Evolutionary conservation across 1,284 basidiomycete genomes (phyloP).

Genomic region (Leccinum griseonigrum): DNA sequence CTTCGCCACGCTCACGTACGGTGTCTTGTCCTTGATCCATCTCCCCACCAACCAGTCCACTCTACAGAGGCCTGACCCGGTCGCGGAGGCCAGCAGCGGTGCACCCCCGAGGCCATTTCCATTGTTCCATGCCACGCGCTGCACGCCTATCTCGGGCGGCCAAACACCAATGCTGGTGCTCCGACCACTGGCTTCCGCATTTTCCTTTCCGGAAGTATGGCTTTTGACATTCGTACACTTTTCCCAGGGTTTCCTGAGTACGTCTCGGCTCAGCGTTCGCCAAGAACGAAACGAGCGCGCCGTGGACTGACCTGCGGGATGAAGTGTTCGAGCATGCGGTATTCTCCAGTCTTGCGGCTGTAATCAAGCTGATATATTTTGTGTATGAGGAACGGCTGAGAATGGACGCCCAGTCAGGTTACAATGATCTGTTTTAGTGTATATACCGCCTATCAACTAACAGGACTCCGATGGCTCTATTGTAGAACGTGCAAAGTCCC

Average conservation of each 20-base stretch:
- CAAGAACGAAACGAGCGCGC: neutral
- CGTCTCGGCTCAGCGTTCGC: neutral
- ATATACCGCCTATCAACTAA: no score
- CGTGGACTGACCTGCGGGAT: constrained; percentile 58
- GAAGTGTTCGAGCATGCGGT: constrained; percentile 82
- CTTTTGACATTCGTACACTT: constrained; percentile 41
- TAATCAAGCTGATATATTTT: constrained; percentile 87
- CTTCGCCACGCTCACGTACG: constrained; percentile 53
- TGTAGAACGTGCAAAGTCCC: no score
- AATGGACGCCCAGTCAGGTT: constrained; percentile 3
- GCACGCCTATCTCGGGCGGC: constrained; percentile 72
- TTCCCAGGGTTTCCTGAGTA: constrained; percentile 56
- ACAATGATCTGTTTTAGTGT: no score
- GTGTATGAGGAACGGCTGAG: constrained; percentile 72
- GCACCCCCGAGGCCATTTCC: constrained; percentile 66
- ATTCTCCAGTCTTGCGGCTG: constrained; percentile 66
- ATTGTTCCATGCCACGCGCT: constrained; percentile 78
- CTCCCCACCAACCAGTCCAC: constrained; percentile 75
- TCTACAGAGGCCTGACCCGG: constrained; percentile 80
- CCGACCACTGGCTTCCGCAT: constrained; percentile 20
- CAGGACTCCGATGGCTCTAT: no score
- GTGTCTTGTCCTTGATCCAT: constrained; percentile 59
- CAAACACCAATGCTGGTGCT: constrained; percentile 60
- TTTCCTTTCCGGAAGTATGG: constrained; percentile 31
- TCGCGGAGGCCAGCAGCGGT: constrained; percentile 72